A percentile compares a stretch with the other conserved stretches of the same genome.
Evolutionary conservation across 306 rosid genomes (phyloP).

Genomic region (Lupinus albus): DNA sequence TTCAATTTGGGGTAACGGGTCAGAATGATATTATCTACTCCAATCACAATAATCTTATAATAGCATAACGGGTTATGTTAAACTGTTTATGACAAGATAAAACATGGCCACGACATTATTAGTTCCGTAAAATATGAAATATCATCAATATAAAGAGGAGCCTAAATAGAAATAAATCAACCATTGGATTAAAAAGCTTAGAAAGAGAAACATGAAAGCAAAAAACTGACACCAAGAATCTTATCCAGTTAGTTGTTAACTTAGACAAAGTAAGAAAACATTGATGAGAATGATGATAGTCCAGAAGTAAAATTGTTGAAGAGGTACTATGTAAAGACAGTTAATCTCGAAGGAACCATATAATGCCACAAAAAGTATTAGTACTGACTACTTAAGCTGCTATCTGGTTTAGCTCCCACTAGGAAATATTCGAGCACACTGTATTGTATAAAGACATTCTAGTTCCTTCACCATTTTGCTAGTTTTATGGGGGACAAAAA

Average conservation of each 20-base stretch:
- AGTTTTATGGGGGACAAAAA: not conserved
- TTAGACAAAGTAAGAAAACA: not conserved
- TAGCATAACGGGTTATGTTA: conserved; percentile 20
- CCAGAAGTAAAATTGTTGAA: not conserved
- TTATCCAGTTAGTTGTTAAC: not conserved
- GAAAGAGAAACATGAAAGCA: not conserved
- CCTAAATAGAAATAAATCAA: conserved; percentile 14
- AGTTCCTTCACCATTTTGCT: not conserved
- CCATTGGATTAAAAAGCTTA: not conserved
- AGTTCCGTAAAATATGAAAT: conserved; percentile 15
- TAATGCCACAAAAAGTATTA: not conserved
- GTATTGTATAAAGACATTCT: not conserved
- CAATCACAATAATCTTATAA: not conserved
- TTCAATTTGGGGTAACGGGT: not conserved
- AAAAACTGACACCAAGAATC: not conserved
- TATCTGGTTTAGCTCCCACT: not conserved
- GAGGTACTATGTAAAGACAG: not conserved
- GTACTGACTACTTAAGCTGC: conserved; percentile 2
- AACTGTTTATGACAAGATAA: conserved; percentile 24
- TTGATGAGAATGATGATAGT: not conserved
- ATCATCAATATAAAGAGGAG: conserved; percentile 1
- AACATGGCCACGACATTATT: conserved; percentile 11
- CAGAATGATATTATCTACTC: conserved; percentile 1
- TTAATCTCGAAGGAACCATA: conserved; percentile 5
- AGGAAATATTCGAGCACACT: conserved; percentile 1